phyloP scores from a whole-genome alignment of 2,329 filamentous ascomycete species.

The Alternaria sp. region DNA sequence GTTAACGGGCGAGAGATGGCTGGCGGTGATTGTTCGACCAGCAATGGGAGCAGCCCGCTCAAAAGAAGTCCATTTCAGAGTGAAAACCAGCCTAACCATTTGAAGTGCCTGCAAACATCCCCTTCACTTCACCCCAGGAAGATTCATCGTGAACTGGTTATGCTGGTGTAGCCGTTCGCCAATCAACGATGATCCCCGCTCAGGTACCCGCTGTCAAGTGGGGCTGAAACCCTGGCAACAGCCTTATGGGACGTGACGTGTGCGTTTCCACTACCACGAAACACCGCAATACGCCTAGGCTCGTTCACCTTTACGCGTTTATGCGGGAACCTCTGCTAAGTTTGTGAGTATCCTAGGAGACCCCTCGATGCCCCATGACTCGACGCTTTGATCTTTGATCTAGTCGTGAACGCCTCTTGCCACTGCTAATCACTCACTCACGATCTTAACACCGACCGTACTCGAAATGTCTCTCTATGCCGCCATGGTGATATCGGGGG shows the following conservation, averaged over 20 bases:
- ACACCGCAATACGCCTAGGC: slow-evolving; percentile 7
- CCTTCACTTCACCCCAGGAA: slow-evolving; percentile 3
- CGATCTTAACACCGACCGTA: not conserved
- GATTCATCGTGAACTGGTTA: slow-evolving; percentile 10
- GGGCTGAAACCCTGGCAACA: slow-evolving; percentile 19
- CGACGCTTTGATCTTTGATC: not conserved
- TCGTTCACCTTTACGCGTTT: not conserved
- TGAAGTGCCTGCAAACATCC: slow-evolving; percentile 2
- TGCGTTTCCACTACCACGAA: slow-evolving; percentile 11
- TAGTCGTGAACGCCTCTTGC: not conserved
- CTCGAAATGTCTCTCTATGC: not conserved
- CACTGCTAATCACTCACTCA: not conserved
- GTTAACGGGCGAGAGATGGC: not conserved
- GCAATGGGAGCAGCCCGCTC: not conserved
- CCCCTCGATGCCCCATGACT: not conserved
- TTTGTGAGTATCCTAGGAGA: not conserved
- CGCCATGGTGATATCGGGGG: not conserved
- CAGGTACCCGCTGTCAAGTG: slow-evolving; percentile 19
- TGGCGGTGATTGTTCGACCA: not conserved
- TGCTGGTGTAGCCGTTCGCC: slow-evolving; percentile 6
- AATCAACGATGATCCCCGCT: slow-evolving; percentile 14
- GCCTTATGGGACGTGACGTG: slow-evolving; percentile 19
- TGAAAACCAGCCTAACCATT: not conserved
- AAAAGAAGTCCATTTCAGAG: slow-evolving; percentile 1
- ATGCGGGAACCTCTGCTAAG: not conserved